Evolutionary conservation across 2,329 filamentous ascomycete species (phyloP).

Genomic region (Trichoderma polysporum): DNA sequence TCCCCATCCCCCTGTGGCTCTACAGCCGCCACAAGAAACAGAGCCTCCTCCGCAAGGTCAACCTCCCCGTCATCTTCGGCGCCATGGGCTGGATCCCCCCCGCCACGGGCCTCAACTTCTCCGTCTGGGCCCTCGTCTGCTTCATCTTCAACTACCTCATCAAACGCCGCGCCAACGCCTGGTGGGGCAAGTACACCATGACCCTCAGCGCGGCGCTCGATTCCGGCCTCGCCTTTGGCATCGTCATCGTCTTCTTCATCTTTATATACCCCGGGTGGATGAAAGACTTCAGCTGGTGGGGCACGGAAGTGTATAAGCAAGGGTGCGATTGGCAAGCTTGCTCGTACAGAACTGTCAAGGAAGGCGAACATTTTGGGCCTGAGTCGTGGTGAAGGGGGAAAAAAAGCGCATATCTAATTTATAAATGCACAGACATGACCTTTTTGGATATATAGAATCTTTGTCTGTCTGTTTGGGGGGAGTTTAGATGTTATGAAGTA

Average conservation of each 20-base stretch:
- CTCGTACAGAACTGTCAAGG: slow-evolving; percentile 62
- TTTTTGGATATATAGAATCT: slow-evolving; percentile 1
- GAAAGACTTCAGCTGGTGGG: slow-evolving; percentile 79
- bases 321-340: slow-evolving; percentile 86
- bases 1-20: slow-evolving; percentile 73
- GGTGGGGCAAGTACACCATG: slow-evolving; percentile 94
- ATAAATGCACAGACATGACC: not conserved
- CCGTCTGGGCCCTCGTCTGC: slow-evolving; percentile 81
- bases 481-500: not conserved
- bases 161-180: slow-evolving; percentile 65
- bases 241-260: slow-evolving; percentile 81
- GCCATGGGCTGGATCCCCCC: slow-evolving; percentile 84
- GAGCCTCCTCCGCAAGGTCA: slow-evolving; percentile 72
- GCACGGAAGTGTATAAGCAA: slow-evolving; percentile 79
- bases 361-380: slow-evolving; percentile 67
- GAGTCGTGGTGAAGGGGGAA: slow-evolving; percentile 49
- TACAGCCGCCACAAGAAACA: slow-evolving; percentile 60
- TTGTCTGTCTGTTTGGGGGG: not conserved
- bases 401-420: not conserved
- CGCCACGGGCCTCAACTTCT: slow-evolving; percentile 83
- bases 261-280: slow-evolving; percentile 80
- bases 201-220: slow-evolving; percentile 80
- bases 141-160: slow-evolving; percentile 81
- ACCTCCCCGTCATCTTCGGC: slow-evolving; percentile 79
- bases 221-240: slow-evolving; percentile 76